Evolutionary conservation across 306 rosid genomes (phyloP), one percentile per base, ranked within the genome.

Genomic region (Delonix regia): DNA sequence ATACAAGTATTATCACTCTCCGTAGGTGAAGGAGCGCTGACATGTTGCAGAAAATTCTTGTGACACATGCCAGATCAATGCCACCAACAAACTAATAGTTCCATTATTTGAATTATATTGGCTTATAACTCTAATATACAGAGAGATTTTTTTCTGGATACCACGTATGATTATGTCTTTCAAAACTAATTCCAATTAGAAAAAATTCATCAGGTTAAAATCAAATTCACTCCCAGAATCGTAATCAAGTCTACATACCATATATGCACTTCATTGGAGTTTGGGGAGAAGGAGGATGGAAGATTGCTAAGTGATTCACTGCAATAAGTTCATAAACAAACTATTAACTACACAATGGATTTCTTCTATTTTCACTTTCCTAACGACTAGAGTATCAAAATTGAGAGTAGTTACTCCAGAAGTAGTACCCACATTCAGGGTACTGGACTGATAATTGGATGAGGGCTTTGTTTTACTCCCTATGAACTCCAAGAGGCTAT

Each of bases 341-440:
- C 52, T 48, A 60, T 25, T 77, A 51, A 51, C 57, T 51, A 51
- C 57, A 51, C 24, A 49, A 74, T 45, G 73, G 7, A 28, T 71
- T 55, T 79, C 71, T 44, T 64, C 80, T 64, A 53, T 49, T 63
- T 72, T 73, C 81, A 80, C 67, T 68, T 60, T 38, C 62, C 66
- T 68, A 77, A 71, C 56, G 44, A 63, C 76, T 75, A 39, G 42
- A 57, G 62, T 22, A 64, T 80, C 81, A 85, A 85, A 84, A 76
- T 38, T 59, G 28, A 36, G n/a, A n/a, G n/a, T 15, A 61, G 75
- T 21, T 24, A 57, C 59, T 22, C 6, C 15, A 66, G 73, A 39
- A 76, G 21, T 12, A 69, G 52, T 62, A 28, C 74, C 79, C 71
- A 59, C 59, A 76, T 72, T 76, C 77, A 47, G 2, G 59, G 53